These are phyloP conservation scores for Gigaspora rosea DNA, from an alignment of 192 early-diverging fungal genomes.

Conservation along the genomic window DNA sequence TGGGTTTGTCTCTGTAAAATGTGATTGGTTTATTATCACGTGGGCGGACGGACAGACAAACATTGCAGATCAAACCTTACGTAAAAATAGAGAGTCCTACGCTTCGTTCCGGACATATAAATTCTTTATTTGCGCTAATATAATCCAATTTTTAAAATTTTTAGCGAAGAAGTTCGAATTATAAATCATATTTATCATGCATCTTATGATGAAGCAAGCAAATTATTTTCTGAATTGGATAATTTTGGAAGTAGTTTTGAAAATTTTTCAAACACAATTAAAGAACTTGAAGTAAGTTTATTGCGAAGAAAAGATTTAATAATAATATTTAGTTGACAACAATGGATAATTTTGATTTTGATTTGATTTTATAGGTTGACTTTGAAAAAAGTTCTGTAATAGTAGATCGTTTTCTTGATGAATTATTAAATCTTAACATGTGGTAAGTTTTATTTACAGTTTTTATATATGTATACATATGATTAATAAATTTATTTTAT, in stretches of 20 bases:
- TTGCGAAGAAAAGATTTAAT: background rate
- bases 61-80: too few relatives aligned
- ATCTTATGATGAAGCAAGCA: slow-evolving; percentile 25
- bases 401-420: slow-evolving; percentile 30
- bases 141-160: background rate
- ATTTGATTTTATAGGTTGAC: slow-evolving; percentile 8
- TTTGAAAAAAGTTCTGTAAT: slow-evolving; percentile 19
- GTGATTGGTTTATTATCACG: too few relatives aligned
- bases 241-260: slow-evolving; percentile 17
- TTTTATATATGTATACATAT: background rate
- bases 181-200: slow-evolving; percentile 26
- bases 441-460: slow-evolving; percentile 12
- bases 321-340: background rate
- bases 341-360: background rate
- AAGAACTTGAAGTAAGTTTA: slow-evolving; percentile 21
- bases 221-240: slow-evolving; percentile 30
- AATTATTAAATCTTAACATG: slow-evolving; percentile 29
- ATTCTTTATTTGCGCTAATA: background rate
- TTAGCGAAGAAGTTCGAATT: slow-evolving; percentile 29
- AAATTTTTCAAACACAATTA: slow-evolving; percentile 6
- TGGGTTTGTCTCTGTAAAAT: too few relatives aligned
- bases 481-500: background rate
- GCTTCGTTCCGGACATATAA: too few relatives aligned
- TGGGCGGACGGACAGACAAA: too few relatives aligned
- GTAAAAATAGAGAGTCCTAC: too few relatives aligned